phyloP scores from a whole-genome alignment of 306 rosid species.

The Adenanthera pavonina region DNA sequence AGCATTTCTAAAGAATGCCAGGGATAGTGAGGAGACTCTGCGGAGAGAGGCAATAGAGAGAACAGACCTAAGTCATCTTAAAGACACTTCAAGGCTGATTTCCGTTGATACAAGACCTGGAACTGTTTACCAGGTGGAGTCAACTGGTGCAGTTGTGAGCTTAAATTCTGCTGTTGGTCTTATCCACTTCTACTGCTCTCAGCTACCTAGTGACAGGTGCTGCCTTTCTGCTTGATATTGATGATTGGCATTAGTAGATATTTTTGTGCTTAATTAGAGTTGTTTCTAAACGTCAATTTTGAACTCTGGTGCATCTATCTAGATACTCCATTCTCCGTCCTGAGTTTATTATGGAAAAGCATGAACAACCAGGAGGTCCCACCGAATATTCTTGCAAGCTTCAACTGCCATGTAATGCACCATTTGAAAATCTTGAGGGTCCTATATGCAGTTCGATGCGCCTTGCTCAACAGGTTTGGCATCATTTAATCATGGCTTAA shows the following conservation, averaged over 20 bases:
- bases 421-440: constrained; percentile 97
- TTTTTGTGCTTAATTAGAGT: not conserved
- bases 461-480: constrained; percentile 90
- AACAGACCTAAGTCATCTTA: constrained; percentile 93
- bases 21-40: constrained; percentile 94
- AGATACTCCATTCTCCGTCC: constrained; percentile 99
- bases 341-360: constrained; percentile 94
- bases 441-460: constrained; percentile 96
- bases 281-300: constrained; percentile 19
- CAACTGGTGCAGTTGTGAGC: constrained; percentile 98
- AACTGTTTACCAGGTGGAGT: constrained; percentile 91
- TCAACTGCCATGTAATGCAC: constrained; percentile 98
- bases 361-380: constrained; percentile 84
- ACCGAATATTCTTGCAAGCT: constrained; percentile 97
- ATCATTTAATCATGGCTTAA: constrained; percentile 24
- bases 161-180: constrained; percentile 98
- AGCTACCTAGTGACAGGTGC: constrained; percentile 99
- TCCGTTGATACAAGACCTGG: constrained; percentile 82
- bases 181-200: constrained; percentile 97
- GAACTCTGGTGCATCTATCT: constrained; percentile 32
- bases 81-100: constrained; percentile 86
- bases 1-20: constrained; percentile 96
- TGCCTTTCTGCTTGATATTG: constrained; percentile 35
- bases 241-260: constrained; percentile 25
- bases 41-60: constrained; percentile 98